These are phyloP conservation scores for Leucocoprinus birnbaumii DNA, from an alignment of 768 basidiomycete genomes.

Conservation along the genomic window DNA sequence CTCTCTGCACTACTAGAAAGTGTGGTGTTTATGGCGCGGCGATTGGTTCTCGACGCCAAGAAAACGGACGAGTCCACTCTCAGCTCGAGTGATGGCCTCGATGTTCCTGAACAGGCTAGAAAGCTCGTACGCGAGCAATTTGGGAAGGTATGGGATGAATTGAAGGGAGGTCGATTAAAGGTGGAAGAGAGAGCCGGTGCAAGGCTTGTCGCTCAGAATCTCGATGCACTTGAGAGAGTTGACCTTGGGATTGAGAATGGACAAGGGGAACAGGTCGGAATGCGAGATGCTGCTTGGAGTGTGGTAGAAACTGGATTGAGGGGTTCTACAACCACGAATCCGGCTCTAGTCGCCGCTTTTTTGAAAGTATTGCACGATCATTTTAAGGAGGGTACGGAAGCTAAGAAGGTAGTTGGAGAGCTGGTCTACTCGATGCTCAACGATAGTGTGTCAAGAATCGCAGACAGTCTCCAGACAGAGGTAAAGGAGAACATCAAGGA, in stretches of 20 bases:
- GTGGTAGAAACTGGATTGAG: constrained; percentile 31
- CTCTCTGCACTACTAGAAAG: constrained; percentile 71
- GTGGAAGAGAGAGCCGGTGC: constrained; percentile 43
- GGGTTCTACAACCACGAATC: constrained; percentile 16
- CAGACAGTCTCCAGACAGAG: constrained; percentile 15
- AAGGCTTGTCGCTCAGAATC: constrained; percentile 38
- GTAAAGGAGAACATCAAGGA: not conserved
- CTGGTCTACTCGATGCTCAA: constrained; percentile 33
- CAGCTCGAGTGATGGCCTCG: not conserved
- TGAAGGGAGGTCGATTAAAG: constrained; percentile 41
- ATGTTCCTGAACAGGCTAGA: constrained; percentile 1
- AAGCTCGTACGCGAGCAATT: constrained; percentile 44
- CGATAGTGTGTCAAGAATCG: constrained; percentile 29
- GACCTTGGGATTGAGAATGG: constrained; percentile 16
- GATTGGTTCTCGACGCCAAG: constrained; percentile 7
- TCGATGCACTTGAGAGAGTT: constrained; percentile 31
- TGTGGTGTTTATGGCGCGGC: constrained; percentile 38
- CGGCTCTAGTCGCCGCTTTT: constrained; percentile 39
- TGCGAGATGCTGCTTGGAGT: constrained; percentile 52
- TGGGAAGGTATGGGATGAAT: constrained; percentile 44
- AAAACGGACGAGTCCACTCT: not conserved
- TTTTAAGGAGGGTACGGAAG: constrained; percentile 28
- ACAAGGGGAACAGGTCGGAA: constrained; percentile 21
- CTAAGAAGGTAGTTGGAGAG: constrained; percentile 22
- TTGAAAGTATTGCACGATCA: constrained; percentile 42